Conservation (phyloP, 805 yeast genomes). For the Candida nonsorbophila region DNA sequence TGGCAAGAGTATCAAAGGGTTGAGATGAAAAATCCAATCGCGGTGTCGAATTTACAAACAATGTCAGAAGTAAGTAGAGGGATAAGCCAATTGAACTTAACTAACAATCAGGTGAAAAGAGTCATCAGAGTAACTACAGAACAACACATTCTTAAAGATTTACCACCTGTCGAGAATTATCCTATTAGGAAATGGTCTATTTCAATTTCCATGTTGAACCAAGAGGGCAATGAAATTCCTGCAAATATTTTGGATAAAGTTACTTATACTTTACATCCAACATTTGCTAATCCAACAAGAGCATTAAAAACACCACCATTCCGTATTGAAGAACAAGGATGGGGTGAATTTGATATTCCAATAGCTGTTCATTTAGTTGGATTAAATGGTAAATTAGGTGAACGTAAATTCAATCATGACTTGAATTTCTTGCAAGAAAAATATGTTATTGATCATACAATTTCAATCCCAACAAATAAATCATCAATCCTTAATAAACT, state of each 20-base stretch:
- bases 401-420: constrained; percentile 81
- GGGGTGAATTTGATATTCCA: constrained; percentile 96
- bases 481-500: constrained; percentile 62
- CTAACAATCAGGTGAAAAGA: constrained; percentile 58
- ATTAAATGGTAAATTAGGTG: constrained; percentile 75
- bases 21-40: no score
- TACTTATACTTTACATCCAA: constrained; percentile 90
- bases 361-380: constrained; percentile 65
- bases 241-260: constrained; percentile 89
- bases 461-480: constrained; percentile 71
- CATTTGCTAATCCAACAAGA: constrained; percentile 86
- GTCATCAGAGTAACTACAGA: constrained; percentile 82
- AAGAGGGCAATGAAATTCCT: constrained; percentile 75
- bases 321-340: constrained; percentile 85
- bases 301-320: constrained; percentile 80
- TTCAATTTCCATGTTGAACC: constrained; percentile 67
- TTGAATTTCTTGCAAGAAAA: constrained; percentile 76
- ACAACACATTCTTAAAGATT: constrained; percentile 76
- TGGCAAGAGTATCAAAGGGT: no score
- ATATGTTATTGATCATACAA: constrained; percentile 72
- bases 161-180: constrained; percentile 81
- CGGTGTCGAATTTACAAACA: no score
- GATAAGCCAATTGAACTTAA: constrained; percentile 3
- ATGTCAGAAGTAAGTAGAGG: constrained; percentile 11
- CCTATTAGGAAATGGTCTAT: constrained; percentile 96